Evolutionary conservation across 148 eudicot genomes (phyloP).

Genomic region (Arbutus unedo): DNA sequence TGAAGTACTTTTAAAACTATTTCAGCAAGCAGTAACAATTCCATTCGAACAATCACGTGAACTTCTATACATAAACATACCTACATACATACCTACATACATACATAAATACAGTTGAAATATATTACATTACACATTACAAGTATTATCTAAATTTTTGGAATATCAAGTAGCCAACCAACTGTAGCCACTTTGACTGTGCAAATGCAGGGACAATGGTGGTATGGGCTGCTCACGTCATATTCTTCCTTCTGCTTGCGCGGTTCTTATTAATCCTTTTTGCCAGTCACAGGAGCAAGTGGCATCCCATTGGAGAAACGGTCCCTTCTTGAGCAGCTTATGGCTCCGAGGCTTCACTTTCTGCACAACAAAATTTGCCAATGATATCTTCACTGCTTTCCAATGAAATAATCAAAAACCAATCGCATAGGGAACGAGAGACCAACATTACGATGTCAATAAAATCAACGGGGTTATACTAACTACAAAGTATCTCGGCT

Average conservation of each 20-base stretch:
- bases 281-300: not conserved
- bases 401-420: not conserved
- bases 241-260: not conserved
- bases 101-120: conserved; percentile 9
- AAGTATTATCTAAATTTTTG: not conserved
- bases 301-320: not conserved
- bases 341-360: conserved; percentile 13
- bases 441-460: too few relatives aligned
- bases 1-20: not conserved
- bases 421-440: not conserved
- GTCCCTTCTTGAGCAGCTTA: conserved; percentile 14
- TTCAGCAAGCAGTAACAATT: not conserved
- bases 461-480: not conserved
- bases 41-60: not conserved
- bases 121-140: not conserved
- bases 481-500: not conserved
- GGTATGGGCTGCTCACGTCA: not conserved
- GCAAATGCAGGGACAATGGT: not conserved
- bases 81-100: not conserved
- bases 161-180: conserved; percentile 1
- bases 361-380: conserved; percentile 14
- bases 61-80: not conserved
- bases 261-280: not conserved
- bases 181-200: not conserved
- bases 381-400: not conserved